phyloP scores from a whole-genome alignment of 371 early-diverging fungal species.

The Aphelidium insulamus region DNA sequence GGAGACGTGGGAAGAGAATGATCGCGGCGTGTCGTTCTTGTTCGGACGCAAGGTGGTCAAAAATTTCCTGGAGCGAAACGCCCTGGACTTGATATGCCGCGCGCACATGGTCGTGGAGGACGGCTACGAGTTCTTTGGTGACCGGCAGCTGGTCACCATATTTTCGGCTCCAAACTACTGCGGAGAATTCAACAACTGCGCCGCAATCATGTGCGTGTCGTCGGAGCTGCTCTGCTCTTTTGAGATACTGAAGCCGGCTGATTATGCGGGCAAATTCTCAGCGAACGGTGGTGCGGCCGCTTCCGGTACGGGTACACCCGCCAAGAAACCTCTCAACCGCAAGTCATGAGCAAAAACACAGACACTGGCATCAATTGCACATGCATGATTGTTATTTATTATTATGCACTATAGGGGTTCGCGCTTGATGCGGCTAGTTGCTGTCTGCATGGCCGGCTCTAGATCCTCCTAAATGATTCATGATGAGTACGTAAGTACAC shows the following conservation, averaged over 20 bases:
- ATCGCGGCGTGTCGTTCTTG: slow-evolving; percentile 90
- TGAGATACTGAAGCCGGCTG: too few relatives aligned
- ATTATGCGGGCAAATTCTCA: too few relatives aligned
- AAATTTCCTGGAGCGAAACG: slow-evolving; percentile 51
- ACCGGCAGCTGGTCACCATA: slow-evolving; percentile 78
- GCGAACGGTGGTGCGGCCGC: too few relatives aligned
- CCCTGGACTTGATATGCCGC: slow-evolving; percentile 74
- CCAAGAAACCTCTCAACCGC: too few relatives aligned
- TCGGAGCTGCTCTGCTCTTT: slow-evolving; percentile 79
- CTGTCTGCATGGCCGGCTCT: too few relatives aligned
- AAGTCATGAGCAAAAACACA: too few relatives aligned
- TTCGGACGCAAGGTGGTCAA: slow-evolving; percentile 79
- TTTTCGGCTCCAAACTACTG: slow-evolving; percentile 98
- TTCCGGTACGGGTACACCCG: too few relatives aligned
- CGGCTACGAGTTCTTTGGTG: slow-evolving; percentile 95
- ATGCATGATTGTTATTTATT: background rate
- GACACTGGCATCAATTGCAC: too few relatives aligned
- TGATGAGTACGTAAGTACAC: too few relatives aligned
- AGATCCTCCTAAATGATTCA: too few relatives aligned
- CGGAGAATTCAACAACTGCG: slow-evolving; percentile 92
- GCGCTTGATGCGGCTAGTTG: too few relatives aligned
- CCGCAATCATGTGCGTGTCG: slow-evolving; percentile 88
- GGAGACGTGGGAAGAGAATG: slow-evolving; percentile 89
- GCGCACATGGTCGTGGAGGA: slow-evolving; percentile 98
- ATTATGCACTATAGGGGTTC: too few relatives aligned